Conservation (phyloP, 2,329 filamentous ascomycete genomes). For the Colletotrichum lentis region DNA sequence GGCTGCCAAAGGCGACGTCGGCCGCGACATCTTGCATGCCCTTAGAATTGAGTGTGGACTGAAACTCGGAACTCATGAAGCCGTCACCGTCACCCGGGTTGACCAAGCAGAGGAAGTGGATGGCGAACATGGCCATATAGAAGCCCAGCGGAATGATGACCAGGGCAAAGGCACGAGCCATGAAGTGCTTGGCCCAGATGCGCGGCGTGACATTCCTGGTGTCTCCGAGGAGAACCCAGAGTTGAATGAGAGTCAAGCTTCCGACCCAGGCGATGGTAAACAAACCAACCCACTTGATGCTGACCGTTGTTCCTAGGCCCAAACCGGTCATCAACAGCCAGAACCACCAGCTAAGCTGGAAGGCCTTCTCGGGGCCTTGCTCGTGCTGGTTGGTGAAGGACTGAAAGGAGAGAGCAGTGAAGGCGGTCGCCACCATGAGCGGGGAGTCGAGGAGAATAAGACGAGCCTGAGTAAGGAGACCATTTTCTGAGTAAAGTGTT, state of each 20-base stretch:
- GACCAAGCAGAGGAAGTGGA: slow-evolving; percentile 91
- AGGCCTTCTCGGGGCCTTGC: slow-evolving; percentile 86
- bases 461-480: slow-evolving; percentile 91
- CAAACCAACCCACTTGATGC: slow-evolving; percentile 98
- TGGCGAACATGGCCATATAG: slow-evolving; percentile 96
- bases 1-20: slow-evolving; percentile 88
- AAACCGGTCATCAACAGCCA: slow-evolving; percentile 90
- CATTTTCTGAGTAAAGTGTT: slow-evolving; percentile 74
- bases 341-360: slow-evolving; percentile 95
- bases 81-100: slow-evolving; percentile 98
- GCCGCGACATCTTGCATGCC: slow-evolving; percentile 94
- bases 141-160: slow-evolving; percentile 88
- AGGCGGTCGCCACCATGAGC: slow-evolving; percentile 89
- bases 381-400: slow-evolving; percentile 98
- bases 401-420: slow-evolving; percentile 88
- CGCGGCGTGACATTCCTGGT: slow-evolving; percentile 83
- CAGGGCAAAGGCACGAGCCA: slow-evolving; percentile 88
- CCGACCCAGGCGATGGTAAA: slow-evolving; percentile 99
- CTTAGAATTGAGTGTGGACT: slow-evolving; percentile 95
- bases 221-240: slow-evolving; percentile 95
- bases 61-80: slow-evolving; percentile 99
- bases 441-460: slow-evolving; percentile 96
- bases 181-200: slow-evolving; percentile 91
- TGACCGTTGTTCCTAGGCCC: slow-evolving; percentile 86
- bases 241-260: slow-evolving; percentile 84